phyloP scores from a whole-genome alignment of 768 basidiomycete genomes.

The Rhodotorula kratochvilovae region DNA sequence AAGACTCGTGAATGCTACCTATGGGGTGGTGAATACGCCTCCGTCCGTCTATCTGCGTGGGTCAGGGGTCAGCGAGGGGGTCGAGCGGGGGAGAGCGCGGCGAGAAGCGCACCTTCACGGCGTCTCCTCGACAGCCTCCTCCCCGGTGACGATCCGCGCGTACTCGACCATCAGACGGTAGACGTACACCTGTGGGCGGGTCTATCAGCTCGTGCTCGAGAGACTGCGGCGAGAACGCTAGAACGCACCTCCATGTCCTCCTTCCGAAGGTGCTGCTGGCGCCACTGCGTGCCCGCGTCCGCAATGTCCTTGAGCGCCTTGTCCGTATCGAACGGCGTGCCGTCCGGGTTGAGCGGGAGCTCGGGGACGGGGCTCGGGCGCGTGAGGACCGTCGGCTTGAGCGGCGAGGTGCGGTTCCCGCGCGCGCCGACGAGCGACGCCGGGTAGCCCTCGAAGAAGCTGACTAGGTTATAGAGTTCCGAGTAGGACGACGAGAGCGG shows the following conservation, averaged over 20 bases:
- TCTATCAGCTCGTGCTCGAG: neutral
- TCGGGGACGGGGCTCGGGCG: slow-evolving; percentile 44
- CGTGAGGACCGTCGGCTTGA: slow-evolving; percentile 24
- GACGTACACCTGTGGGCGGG: slow-evolving; percentile 62
- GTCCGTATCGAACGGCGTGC: slow-evolving; percentile 39
- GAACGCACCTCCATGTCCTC: slow-evolving; percentile 75
- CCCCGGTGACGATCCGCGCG: slow-evolving; percentile 18
- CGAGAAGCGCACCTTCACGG: neutral
- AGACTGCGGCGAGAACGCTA: neutral
- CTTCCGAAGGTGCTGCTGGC: slow-evolving; percentile 69
- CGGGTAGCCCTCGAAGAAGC: slow-evolving; percentile 76
- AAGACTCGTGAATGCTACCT: no score
- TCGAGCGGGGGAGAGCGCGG: neutral
- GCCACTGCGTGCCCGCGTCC: slow-evolving; percentile 88
- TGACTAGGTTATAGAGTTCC: slow-evolving; percentile 89
- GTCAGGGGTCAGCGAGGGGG: neutral
- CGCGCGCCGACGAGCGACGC: slow-evolving; percentile 15
- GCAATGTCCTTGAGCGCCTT: slow-evolving; percentile 64
- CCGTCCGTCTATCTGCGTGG: neutral
- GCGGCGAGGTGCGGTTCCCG: slow-evolving; percentile 15
- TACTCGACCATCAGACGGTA: slow-evolving; percentile 55
- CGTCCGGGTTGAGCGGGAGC: slow-evolving; percentile 34
- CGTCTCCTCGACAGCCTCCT: neutral
- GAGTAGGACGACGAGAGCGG: slow-evolving; percentile 78
- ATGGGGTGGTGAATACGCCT: no score